Percentiles rank a stretch among this genome's conserved stretches.
Evolutionary conservation across 768 basidiomycete species (phyloP).

Genomic region (Candolleomyces aberdarensis): DNA sequence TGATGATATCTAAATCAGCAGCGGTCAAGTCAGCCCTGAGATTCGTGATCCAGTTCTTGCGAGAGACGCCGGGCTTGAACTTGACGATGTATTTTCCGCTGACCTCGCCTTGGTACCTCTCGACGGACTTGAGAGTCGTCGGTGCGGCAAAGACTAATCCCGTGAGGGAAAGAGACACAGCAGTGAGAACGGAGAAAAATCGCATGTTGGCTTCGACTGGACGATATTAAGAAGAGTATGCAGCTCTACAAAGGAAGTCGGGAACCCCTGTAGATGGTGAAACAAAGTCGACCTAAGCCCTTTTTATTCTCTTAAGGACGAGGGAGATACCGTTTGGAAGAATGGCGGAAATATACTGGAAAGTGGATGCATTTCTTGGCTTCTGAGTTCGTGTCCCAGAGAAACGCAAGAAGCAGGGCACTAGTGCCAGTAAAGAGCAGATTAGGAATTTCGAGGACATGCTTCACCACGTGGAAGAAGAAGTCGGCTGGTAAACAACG

Average conservation of each 20-base stretch:
- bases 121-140: slow-evolving; percentile 9
- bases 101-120: slow-evolving; percentile 9
- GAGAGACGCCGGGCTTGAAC: slow-evolving; percentile 10
- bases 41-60: not conserved
- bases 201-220: slow-evolving; percentile 2
- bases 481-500: too few species aligned
- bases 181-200: slow-evolving; percentile 4
- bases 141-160: slow-evolving; percentile 5
- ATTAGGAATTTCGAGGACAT: too few species aligned
- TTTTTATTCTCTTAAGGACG: not conserved
- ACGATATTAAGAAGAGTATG: not conserved
- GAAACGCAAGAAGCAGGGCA: too few species aligned
- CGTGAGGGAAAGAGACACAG: slow-evolving; percentile 3
- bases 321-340: too few species aligned
- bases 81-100: slow-evolving; percentile 12
- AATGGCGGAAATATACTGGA: too few species aligned
- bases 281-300: not conserved
- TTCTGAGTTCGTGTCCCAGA: too few species aligned
- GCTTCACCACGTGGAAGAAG: too few species aligned
- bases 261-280: not conserved
- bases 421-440: too few species aligned
- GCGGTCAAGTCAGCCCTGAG: not conserved
- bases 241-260: not conserved
- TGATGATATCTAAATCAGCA: slow-evolving; percentile 11
- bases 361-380: too few species aligned